Percentiles rank a stretch among this genome's conserved stretches.
phyloP scores from a whole-genome alignment of 345 rosid genomes.

The Hevea brasiliensis region DNA sequence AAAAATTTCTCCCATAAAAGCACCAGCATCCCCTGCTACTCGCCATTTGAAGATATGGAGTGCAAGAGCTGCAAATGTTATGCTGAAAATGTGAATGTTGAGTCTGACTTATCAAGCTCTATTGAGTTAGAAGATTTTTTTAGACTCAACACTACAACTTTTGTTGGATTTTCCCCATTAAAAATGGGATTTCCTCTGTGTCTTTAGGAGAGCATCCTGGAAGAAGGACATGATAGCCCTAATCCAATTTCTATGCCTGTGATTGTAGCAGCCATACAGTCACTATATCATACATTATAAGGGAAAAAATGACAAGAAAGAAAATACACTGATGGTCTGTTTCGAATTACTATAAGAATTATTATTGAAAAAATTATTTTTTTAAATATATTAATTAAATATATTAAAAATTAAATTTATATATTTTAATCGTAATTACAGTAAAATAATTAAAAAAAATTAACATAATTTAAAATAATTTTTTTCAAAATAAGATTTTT shows the following conservation, averaged over 20 bases:
- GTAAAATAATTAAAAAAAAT: too few relatives aligned
- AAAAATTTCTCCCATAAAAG: too few relatives aligned
- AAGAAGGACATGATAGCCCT: conserved; percentile 46
- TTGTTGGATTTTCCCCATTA: conserved; percentile 85
- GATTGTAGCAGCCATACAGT: conserved; percentile 54
- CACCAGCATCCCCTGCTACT: conserved; percentile 49
- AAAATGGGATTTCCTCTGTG: conserved; percentile 45
- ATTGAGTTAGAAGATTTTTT: conserved; percentile 62
- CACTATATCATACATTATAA: too few relatives aligned
- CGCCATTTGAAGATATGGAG: conserved; percentile 60
- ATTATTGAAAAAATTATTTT: too few relatives aligned
- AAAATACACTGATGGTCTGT: too few relatives aligned
- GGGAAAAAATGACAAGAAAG: too few relatives aligned
- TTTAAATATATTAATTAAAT: too few relatives aligned
- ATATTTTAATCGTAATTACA: too few relatives aligned
- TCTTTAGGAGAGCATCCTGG: conserved; percentile 26
- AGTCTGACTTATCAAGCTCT: conserved; percentile 53
- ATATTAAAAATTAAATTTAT: too few relatives aligned
- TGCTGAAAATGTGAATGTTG: conserved; percentile 34
- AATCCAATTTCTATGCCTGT: conserved; percentile 49
- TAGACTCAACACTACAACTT: conserved; percentile 75
- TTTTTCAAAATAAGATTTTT: too few relatives aligned
- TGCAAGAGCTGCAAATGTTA: conserved; percentile 53
- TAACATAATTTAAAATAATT: too few relatives aligned
- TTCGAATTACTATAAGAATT: too few relatives aligned